Evolutionary conservation across 192 early-diverging fungal species (phyloP).

Genomic region (Coemansia sp.): DNA sequence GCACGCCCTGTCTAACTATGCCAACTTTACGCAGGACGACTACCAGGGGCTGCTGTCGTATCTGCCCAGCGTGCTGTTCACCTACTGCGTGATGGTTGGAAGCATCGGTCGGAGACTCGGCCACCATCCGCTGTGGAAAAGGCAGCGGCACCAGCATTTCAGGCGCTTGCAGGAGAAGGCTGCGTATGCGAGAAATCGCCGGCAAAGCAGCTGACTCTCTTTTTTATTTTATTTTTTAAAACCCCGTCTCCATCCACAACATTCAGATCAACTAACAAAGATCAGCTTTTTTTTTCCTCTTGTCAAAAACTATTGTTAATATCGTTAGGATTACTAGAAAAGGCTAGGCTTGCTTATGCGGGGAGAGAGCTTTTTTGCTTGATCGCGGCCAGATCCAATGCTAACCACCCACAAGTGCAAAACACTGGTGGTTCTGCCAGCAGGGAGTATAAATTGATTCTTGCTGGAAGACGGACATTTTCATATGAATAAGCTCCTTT

Average conservation of each 20-base stretch:
- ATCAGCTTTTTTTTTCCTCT: too few species aligned
- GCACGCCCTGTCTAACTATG: constrained; percentile 30
- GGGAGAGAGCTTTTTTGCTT: too few species aligned
- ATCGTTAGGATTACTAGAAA: too few species aligned
- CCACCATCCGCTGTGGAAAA: constrained; percentile 32
- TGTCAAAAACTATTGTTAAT: too few species aligned
- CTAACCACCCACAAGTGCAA: not conserved
- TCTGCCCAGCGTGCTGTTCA: constrained; percentile 49
- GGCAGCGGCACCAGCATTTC: constrained; percentile 4
- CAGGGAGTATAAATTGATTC: not conserved
- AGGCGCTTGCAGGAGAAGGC: not conserved
- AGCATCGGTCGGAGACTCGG: constrained; percentile 40
- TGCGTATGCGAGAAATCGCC: not conserved
- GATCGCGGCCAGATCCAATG: too few species aligned
- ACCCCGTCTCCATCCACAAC: too few species aligned
- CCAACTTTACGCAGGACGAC: constrained; percentile 42
- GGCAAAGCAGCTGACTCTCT: not conserved
- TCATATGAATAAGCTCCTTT: not conserved
- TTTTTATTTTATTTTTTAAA: not conserved
- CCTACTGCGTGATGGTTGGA: constrained; percentile 52
- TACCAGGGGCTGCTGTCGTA: constrained; percentile 39
- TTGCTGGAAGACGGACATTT: not conserved
- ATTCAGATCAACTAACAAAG: too few species aligned
- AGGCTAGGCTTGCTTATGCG: too few species aligned
- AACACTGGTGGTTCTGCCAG: not conserved